phyloP scores from a whole-genome alignment of 2,329 filamentous ascomycete genomes.

The Nectriaceae sp. region DNA sequence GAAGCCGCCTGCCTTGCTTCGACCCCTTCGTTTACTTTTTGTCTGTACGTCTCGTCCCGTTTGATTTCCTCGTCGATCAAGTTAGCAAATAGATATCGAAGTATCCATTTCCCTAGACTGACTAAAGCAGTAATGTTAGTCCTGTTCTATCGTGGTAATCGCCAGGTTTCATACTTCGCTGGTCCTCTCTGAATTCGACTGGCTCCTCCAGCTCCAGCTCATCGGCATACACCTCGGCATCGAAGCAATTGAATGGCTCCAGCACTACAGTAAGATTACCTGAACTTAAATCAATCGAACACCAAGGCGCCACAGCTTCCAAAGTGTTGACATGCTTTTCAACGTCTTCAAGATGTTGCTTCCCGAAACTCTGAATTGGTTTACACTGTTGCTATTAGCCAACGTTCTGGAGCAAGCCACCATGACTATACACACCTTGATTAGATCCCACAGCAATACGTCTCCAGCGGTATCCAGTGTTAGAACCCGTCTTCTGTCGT shows the following conservation, averaged over 20 bases:
- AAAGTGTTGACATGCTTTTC: slow-evolving; percentile 82
- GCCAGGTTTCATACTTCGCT: slow-evolving; percentile 69
- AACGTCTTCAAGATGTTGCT: slow-evolving; percentile 91
- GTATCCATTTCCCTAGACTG: slow-evolving; percentile 94
- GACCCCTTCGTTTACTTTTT: slow-evolving; percentile 63
- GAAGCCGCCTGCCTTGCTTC: slow-evolving; percentile 60
- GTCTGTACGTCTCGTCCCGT: slow-evolving; percentile 74
- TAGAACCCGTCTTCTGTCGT: slow-evolving; percentile 84
- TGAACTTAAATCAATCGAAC: slow-evolving; percentile 89
- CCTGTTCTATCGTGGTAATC: too few relatives aligned
- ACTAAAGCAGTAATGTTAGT: slow-evolving; percentile 55
- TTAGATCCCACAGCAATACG: slow-evolving; percentile 90
- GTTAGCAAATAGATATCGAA: slow-evolving; percentile 87
- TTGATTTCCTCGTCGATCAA: slow-evolving; percentile 89
- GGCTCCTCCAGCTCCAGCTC: slow-evolving; percentile 74
- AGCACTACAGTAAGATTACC: slow-evolving; percentile 88
- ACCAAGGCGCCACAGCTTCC: slow-evolving; percentile 94
- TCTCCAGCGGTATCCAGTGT: slow-evolving; percentile 95
- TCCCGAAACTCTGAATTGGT: slow-evolving; percentile 89
- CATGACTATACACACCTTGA: slow-evolving; percentile 61
- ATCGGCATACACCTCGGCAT: slow-evolving; percentile 96
- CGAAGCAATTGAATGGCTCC: slow-evolving; percentile 95
- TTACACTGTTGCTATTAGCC: slow-evolving; percentile 61
- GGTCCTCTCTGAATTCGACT: slow-evolving; percentile 87
- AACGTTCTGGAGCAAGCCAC: too few relatives aligned